Evolutionary conservation across 139 green algal species (phyloP).

Genomic region (Chlamydomonas incerta): DNA sequence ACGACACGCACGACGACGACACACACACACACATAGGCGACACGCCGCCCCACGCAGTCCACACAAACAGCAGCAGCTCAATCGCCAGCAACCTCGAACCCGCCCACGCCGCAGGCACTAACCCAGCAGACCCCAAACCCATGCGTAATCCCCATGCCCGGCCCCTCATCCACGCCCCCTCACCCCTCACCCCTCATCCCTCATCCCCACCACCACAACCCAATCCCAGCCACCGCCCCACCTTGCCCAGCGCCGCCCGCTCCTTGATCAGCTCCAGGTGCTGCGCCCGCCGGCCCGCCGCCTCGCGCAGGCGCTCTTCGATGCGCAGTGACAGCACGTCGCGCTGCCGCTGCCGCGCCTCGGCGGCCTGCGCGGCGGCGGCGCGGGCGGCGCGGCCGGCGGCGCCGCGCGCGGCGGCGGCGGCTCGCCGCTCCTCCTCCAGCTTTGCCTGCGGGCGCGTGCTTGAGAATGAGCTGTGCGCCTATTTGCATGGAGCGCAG

Average conservation of each 20-base stretch:
- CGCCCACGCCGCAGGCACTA: too few relatives aligned
- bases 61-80: too few relatives aligned
- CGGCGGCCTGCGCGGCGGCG: slow-evolving; percentile 46
- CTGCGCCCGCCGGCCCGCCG: slow-evolving; percentile 54
- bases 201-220: not conserved
- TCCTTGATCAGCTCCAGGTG: slow-evolving; percentile 73
- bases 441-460: slow-evolving; percentile 61
- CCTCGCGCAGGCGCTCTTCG: slow-evolving; percentile 63
- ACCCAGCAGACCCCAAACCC: too few relatives aligned
- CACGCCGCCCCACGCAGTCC: too few relatives aligned
- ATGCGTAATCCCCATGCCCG: too few relatives aligned
- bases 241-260: slow-evolving; percentile 61
- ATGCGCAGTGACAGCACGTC: slow-evolving; percentile 43
- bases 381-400: slow-evolving; percentile 41
- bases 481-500: too few relatives aligned
- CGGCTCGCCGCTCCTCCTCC: slow-evolving; percentile 63
- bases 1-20: too few relatives aligned
- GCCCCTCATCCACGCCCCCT: too few relatives aligned
- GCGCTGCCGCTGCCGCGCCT: slow-evolving; percentile 45
- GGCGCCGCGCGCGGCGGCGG: slow-evolving; percentile 54
- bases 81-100: too few relatives aligned
- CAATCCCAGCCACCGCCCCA: not conserved
- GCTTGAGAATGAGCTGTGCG: too few relatives aligned
- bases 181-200: too few relatives aligned
- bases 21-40: too few relatives aligned